These are phyloP conservation scores for Elsinoe australis DNA, from an alignment of 2,329 filamentous ascomycete genomes.

Conservation along the genomic window DNA sequence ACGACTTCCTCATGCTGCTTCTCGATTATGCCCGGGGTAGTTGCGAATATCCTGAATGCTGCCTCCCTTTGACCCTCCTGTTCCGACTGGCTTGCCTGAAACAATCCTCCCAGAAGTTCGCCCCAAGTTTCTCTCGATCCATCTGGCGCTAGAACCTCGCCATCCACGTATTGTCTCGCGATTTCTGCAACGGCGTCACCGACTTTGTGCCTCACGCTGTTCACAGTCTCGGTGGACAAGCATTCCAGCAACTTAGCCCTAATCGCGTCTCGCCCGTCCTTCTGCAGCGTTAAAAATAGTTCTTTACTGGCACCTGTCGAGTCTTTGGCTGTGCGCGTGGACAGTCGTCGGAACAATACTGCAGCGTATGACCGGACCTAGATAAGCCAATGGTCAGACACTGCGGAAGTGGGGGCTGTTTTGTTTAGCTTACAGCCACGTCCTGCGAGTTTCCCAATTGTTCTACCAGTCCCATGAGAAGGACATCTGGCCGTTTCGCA, in stretches of 20 bases:
- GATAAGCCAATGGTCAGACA: no score
- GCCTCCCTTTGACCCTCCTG: slow-evolving; percentile 81
- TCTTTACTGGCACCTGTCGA: slow-evolving; percentile 64
- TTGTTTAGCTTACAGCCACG: slow-evolving; percentile 61
- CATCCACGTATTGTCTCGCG: slow-evolving; percentile 88
- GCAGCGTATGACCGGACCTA: slow-evolving; percentile 86
- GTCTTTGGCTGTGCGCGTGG: slow-evolving; percentile 78
- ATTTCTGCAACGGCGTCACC: slow-evolving; percentile 96
- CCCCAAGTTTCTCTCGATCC: slow-evolving; percentile 60
- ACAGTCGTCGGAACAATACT: slow-evolving; percentile 88
- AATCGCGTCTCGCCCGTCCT: slow-evolving; percentile 68
- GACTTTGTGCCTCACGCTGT: slow-evolving; percentile 82
- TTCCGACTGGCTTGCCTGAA: slow-evolving; percentile 79
- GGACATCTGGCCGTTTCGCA: slow-evolving; percentile 66
- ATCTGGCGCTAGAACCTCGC: slow-evolving; percentile 33
- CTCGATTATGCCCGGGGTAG: slow-evolving; percentile 91
- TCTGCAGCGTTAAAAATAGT: slow-evolving; percentile 71
- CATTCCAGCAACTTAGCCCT: slow-evolving; percentile 75
- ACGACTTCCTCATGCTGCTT: slow-evolving; percentile 92
- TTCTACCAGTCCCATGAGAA: slow-evolving; percentile 90
- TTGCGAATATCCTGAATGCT: slow-evolving; percentile 90
- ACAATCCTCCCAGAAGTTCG: slow-evolving; percentile 76
- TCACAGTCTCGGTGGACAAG: slow-evolving; percentile 63
- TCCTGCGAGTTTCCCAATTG: slow-evolving; percentile 76
- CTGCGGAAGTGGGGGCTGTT: no score